Base-by-base conservation (phyloP, 2,329 filamentous ascomycete species). In the Alternaria dauci region DNA sequence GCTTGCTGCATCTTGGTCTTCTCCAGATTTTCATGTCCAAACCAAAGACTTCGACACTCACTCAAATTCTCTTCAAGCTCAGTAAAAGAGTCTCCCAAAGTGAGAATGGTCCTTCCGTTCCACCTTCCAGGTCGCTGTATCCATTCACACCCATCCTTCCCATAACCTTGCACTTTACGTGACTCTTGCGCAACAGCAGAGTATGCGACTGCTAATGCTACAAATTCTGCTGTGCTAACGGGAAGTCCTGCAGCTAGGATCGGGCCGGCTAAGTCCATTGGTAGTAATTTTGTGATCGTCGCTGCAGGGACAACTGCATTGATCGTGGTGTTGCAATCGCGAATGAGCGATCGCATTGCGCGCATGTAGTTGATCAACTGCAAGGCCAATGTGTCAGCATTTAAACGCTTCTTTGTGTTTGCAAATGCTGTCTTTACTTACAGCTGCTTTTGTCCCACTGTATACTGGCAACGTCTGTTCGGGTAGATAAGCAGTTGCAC, bases 271-370 rank as follows among this genome's bases (percentile, higher is more conserved):
- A 80, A 59, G 23, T 80, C 53, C 3, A 34, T 41, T 5, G 76
- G 74, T 1, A 81, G 58, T 1, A 79, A 56, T 1, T 57, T 66
- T 6, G 76, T 76, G 30, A 75, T 67, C 7, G 77, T 80, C 1
- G 76, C 76, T 0, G 75, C 75, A 0, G 80, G 79, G 0, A 79
- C 79, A 14, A 81, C 78, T 3, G 59, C 70, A 46, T 80, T 80
- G 69, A 81, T 81, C 20, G 79, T 78, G 55, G 77, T 75, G 39
- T 69, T 36, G 32, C 11, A 36, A 36, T 36, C 32, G 32, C 32
- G 32, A 36, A 36, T 0, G 32, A 36, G 32, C 0, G 32, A 36
- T 36, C 32, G 12, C 32, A 36, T 36, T 0, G 32, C 32, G 32
- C 32, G 32, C 32, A 36, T 36, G 14, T 36, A 36, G 32, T n/a